phyloP scores from a whole-genome alignment of 306 rosid genomes.

The Vicia faba region DNA sequence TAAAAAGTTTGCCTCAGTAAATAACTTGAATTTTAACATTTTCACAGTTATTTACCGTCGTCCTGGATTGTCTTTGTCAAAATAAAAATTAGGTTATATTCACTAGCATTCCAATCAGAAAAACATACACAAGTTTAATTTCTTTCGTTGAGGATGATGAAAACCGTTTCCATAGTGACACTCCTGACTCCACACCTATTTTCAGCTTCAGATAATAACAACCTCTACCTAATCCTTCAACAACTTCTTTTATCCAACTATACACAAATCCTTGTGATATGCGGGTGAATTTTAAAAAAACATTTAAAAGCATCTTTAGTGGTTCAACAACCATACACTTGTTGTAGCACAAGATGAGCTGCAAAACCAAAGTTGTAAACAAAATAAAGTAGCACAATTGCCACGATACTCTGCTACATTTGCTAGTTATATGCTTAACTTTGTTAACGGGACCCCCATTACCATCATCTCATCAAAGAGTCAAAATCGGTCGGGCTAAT shows the following conservation, averaged over 20 bases:
- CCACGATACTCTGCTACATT: background rate
- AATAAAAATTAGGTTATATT: background rate
- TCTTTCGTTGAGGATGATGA: background rate
- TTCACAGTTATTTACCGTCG: slow-evolving; percentile 3
- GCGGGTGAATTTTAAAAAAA: background rate
- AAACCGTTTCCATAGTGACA: slow-evolving; percentile 10
- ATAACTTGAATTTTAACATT: slow-evolving; percentile 5
- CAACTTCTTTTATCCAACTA: slow-evolving; percentile 1
- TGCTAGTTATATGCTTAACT: background rate
- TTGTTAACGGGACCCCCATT: background rate
- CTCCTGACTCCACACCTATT: background rate
- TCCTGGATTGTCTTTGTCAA: background rate
- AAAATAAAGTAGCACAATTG: background rate
- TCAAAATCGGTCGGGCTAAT: too few relatives aligned
- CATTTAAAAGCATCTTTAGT: background rate
- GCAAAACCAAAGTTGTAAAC: background rate
- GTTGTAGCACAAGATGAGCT: background rate
- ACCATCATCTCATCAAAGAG: too few relatives aligned
- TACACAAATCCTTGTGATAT: background rate
- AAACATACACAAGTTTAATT: background rate
- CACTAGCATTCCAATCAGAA: background rate
- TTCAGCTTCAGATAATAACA: slow-evolving; percentile 22
- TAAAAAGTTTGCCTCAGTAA: too few relatives aligned
- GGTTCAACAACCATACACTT: background rate
- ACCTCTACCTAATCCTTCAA: slow-evolving; percentile 31